Evolutionary conservation across 495 filamentous ascomycete genomes (phyloP).

Genomic region (Xylaria curta): DNA sequence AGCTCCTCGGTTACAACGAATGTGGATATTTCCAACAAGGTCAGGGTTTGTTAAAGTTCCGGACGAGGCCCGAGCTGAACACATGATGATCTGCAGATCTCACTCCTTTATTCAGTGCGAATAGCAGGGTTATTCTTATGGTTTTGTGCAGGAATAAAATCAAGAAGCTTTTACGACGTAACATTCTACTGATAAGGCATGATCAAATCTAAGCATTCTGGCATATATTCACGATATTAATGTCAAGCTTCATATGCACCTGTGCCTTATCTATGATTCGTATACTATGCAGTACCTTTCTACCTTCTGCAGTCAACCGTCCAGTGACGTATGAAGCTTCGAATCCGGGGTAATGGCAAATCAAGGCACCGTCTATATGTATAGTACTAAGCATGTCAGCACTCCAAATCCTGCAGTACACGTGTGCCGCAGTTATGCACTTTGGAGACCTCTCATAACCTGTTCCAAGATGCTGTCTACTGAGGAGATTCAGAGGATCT

Average conservation of each 20-base stretch:
- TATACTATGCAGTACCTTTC: neutral
- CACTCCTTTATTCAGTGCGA: neutral
- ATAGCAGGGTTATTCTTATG: neutral
- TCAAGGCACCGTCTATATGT: neutral
- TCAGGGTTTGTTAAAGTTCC: neutral
- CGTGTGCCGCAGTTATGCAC: neutral
- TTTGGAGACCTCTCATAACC: neutral
- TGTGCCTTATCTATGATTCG: neutral
- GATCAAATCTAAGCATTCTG: neutral
- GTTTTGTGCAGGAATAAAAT: neutral
- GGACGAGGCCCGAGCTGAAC: slow-evolving; percentile 4
- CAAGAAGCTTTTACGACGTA: neutral
- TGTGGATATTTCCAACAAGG: slow-evolving; percentile 1
- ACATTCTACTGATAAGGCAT: neutral
- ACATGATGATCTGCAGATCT: slow-evolving; percentile 9
- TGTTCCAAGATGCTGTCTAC: neutral
- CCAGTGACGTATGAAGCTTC: slow-evolving; percentile 2
- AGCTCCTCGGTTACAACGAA: neutral
- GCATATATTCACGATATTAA: neutral
- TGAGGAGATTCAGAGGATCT: neutral
- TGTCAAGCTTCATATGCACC: neutral
- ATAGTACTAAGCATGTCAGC: neutral
- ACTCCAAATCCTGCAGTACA: neutral
- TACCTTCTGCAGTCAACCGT: neutral
- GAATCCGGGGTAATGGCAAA: neutral